Evolutionary conservation across 441 rosid genomes (phyloP).

Genomic region (Eutrema salsugineum): DNA sequence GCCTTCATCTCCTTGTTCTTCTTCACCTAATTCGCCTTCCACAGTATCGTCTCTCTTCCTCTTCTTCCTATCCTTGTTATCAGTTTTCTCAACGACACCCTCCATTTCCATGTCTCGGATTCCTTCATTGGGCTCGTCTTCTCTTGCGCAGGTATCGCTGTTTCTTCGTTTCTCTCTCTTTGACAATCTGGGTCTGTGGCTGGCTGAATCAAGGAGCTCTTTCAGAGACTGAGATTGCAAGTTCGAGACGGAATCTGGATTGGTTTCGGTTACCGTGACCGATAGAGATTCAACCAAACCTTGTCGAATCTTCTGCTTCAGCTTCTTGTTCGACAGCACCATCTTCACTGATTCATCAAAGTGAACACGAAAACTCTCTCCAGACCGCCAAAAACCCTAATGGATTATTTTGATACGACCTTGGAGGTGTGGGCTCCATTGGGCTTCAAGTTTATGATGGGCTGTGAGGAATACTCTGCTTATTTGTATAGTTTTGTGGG

Average conservation of each 20-base stretch:
- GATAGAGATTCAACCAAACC: slow-evolving; percentile 42
- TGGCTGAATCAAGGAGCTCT: slow-evolving; percentile 52
- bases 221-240: slow-evolving; percentile 45
- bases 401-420: not conserved
- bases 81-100: slow-evolving; percentile 20
- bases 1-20: slow-evolving; percentile 7
- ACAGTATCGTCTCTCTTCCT: slow-evolving; percentile 39
- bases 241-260: slow-evolving; percentile 19
- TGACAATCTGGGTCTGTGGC: slow-evolving; percentile 58
- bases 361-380: not conserved
- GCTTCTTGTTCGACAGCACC: slow-evolving; percentile 93
- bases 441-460: not conserved
- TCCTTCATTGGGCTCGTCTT: slow-evolving; percentile 3
- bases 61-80: slow-evolving; percentile 27
- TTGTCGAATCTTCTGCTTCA: slow-evolving; percentile 69
- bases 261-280: slow-evolving; percentile 19
- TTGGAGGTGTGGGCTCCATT: not conserved
- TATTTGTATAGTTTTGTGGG: too few species aligned
- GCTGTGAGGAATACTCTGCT: not conserved
- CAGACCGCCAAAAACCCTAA: slow-evolving; percentile 23
- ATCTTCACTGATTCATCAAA: slow-evolving; percentile 29
- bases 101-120: slow-evolving; percentile 14
- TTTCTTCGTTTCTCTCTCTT: slow-evolving; percentile 76
- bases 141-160: slow-evolving; percentile 25
- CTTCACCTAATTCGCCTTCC: slow-evolving; percentile 17